A percentile compares a stretch with the other conserved stretches of the same genome.
These are phyloP conservation scores for Diaporthe vaccinii DNA, from an alignment of 2,329 filamentous ascomycete genomes.

Conservation along the genomic window DNA sequence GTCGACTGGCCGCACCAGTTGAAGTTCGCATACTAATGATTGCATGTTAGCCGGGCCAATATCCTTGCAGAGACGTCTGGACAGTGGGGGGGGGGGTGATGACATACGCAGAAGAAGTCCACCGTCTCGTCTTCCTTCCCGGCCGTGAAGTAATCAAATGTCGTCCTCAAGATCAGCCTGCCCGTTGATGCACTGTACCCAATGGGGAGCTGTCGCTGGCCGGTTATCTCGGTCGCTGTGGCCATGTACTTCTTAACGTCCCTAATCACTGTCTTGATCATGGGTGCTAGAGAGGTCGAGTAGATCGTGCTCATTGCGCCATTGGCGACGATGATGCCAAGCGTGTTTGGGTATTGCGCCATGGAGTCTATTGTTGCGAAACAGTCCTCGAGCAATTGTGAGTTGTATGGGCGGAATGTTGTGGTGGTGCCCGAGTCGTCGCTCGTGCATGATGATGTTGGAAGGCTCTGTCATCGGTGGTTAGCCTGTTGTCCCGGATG, in stretches of 20 bases:
- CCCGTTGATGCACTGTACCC: constrained; percentile 40
- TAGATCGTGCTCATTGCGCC: constrained; percentile 41
- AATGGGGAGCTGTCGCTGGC: constrained; percentile 37
- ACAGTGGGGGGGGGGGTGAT: too few relatives aligned
- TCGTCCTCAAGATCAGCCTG: constrained; percentile 35
- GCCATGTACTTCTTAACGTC: constrained; percentile 49
- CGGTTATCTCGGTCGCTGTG: constrained; percentile 24
- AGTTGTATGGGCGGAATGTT: constrained; percentile 43
- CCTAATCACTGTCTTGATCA: constrained; percentile 46
- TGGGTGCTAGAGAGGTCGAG: constrained; percentile 39
- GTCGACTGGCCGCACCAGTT: constrained; percentile 69
- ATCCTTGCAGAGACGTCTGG: neutral
- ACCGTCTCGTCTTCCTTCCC: constrained; percentile 39
- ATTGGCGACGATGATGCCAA: constrained; percentile 46
- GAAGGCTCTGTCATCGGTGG: constrained; percentile 21
- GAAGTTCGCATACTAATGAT: constrained; percentile 62
- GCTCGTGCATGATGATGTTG: constrained; percentile 34
- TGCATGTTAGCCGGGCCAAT: neutral
- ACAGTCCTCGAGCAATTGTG: constrained; percentile 40
- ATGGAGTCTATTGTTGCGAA: constrained; percentile 47
- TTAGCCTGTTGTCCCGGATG: neutral
- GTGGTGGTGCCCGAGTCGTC: constrained; percentile 37
- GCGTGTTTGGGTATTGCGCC: constrained; percentile 47
- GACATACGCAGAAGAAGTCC: constrained; percentile 41
- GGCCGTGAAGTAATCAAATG: constrained; percentile 40